A percentile compares a stretch with the other conserved stretches of the same genome.
Evolutionary conservation across 1,284 basidiomycete genomes (phyloP).

Genomic region (Schizophyllum commune): DNA sequence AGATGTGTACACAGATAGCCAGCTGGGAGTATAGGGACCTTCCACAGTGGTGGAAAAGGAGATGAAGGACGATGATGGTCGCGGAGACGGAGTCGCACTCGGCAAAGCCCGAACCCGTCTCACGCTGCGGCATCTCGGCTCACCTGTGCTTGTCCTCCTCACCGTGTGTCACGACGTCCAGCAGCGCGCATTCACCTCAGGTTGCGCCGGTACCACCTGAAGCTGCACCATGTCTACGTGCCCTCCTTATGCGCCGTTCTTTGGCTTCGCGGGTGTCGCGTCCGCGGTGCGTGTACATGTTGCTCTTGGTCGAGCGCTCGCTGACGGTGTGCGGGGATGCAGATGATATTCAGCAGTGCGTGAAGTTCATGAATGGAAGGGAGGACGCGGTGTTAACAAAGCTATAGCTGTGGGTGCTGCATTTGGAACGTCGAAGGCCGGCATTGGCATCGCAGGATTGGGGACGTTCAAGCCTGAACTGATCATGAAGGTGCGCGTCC

Average conservation of each 20-base stretch:
- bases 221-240: slow-evolving; percentile 46
- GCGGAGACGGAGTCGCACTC: background rate
- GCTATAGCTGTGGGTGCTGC: slow-evolving; percentile 82
- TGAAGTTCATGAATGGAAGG: slow-evolving; percentile 3
- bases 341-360: slow-evolving; percentile 87
- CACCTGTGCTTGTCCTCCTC: background rate
- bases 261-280: slow-evolving; percentile 78
- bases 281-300: slow-evolving; percentile 53
- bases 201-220: background rate
- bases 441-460: slow-evolving; percentile 95
- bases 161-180: background rate
- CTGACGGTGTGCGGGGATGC: slow-evolving; percentile 6
- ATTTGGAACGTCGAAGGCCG: slow-evolving; percentile 95
- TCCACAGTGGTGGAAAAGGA: background rate
- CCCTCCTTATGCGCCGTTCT: slow-evolving; percentile 81
- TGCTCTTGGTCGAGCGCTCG: slow-evolving; percentile 3
- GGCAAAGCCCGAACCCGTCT: background rate
- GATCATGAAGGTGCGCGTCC: slow-evolving; percentile 83
- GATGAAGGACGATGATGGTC: background rate
- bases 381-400: background rate
- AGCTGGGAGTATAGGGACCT: too few relatives aligned
- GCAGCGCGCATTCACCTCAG: background rate
- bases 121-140: background rate
- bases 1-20: too few relatives aligned
- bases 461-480: slow-evolving; percentile 93